phyloP scores from a whole-genome alignment of 495 filamentous ascomycete species.

The Penicillium samsonianum region DNA sequence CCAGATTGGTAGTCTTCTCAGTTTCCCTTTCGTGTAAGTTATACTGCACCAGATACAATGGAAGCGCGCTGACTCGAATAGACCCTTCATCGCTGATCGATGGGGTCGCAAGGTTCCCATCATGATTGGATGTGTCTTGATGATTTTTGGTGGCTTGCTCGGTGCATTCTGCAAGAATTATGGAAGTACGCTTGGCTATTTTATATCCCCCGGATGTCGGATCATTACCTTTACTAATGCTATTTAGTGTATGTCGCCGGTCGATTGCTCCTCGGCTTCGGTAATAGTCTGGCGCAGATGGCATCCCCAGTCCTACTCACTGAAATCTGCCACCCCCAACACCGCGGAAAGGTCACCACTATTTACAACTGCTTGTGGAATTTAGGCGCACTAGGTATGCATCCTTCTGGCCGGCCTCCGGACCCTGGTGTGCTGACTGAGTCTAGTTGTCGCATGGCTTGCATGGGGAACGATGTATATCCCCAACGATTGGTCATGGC shows the following conservation, averaged over 20 bases:
- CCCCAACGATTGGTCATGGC: constrained; percentile 48
- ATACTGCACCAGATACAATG: no score
- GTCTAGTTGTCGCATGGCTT: constrained; percentile 21
- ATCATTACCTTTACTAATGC: not conserved
- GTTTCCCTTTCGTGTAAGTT: constrained; percentile 62
- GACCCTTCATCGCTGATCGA: constrained; percentile 58
- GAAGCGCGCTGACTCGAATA: not conserved
- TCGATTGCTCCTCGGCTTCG: constrained; percentile 57
- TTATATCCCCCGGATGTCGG: no score
- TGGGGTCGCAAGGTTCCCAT: constrained; percentile 61
- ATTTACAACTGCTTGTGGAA: constrained; percentile 68
- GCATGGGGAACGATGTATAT: constrained; percentile 31
- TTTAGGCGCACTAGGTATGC: constrained; percentile 50
- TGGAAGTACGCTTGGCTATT: constrained; percentile 23
- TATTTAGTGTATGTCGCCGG: constrained; percentile 26
- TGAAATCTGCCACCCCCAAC: constrained; percentile 64
- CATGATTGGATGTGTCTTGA: constrained; percentile 58
- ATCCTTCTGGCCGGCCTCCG: not conserved
- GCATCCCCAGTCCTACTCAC: constrained; percentile 61
- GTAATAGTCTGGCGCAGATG: constrained; percentile 60
- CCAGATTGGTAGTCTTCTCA: constrained; percentile 62
- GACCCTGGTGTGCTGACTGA: not conserved
- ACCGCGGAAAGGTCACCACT: constrained; percentile 62
- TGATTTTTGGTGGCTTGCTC: constrained; percentile 62
- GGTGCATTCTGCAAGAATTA: constrained; percentile 48